These are phyloP conservation scores for Naegleria lovaniensis DNA, from an alignment of 208 protist genomes.

Conservation along the genomic window DNA sequence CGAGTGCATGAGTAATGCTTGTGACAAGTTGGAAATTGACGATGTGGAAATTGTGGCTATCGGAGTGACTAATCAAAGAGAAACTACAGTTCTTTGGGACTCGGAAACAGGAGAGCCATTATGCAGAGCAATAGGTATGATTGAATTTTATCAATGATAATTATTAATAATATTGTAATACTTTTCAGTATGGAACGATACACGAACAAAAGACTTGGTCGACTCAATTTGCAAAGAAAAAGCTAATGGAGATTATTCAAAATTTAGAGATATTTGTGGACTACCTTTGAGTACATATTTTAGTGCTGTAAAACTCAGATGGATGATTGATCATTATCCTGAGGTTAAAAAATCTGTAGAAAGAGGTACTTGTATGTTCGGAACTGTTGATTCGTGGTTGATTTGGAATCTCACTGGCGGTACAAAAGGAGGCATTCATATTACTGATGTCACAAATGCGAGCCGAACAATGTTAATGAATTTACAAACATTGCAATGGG, in stretches of 20 bases:
- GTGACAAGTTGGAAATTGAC: constrained; percentile 48
- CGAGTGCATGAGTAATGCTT: constrained; percentile 62
- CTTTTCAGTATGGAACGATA: constrained; percentile 81
- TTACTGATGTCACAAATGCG: constrained; percentile 95
- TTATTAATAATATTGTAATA: background rate
- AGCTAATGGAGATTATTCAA: constrained; percentile 49
- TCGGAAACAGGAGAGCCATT: constrained; percentile 79
- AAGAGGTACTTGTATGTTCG: constrained; percentile 69
- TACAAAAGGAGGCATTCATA: constrained; percentile 50
- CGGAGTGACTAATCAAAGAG: constrained; percentile 97
- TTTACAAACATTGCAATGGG: constrained; percentile 84
- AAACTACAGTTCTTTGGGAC: constrained; percentile 97
- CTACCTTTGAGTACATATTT: constrained; percentile 94
- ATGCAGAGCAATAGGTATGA: constrained; percentile 75
- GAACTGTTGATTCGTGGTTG: constrained; percentile 96
- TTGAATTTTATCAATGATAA: background rate
- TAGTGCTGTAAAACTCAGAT: constrained; percentile 87
- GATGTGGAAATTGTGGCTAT: constrained; percentile 59
- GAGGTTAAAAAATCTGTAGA: constrained; percentile 63
- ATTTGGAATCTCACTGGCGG: constrained; percentile 83
- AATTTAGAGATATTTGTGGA: constrained; percentile 61
- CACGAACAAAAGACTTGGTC: constrained; percentile 57
- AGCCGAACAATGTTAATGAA: constrained; percentile 95
- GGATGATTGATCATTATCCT: constrained; percentile 89
- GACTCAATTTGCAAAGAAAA: constrained; percentile 47